Conservation (phyloP, 2,329 filamentous ascomycete species). For the Botrytis hyacinthi region DNA sequence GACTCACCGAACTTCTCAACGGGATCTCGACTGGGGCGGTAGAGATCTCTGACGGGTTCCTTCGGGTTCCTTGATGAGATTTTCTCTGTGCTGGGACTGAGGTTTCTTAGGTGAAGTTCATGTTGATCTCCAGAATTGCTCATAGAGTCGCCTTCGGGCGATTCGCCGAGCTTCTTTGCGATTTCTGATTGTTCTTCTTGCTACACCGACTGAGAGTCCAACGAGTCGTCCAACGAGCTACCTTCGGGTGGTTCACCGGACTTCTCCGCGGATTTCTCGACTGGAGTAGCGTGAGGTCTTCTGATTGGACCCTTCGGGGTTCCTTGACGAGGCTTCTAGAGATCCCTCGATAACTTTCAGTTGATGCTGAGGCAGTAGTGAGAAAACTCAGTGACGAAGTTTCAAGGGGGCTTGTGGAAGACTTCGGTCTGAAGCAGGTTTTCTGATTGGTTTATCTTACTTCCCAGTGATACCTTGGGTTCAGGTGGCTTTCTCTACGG, state of each 20-base stretch:
- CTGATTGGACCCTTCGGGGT: neutral
- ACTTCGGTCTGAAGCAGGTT: slow-evolving; percentile 7
- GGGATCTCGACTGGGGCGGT: neutral
- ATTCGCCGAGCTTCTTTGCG: neutral
- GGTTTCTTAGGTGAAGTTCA: slow-evolving; percentile 8
- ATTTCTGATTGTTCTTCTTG: slow-evolving; percentile 12
- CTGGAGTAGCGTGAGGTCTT: slow-evolving; percentile 4
- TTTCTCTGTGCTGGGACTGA: slow-evolving; percentile 12
- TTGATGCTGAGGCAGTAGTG: slow-evolving; percentile 18
- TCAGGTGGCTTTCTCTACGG: slow-evolving; percentile 5
- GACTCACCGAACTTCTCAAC: neutral
- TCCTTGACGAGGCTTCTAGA: neutral
- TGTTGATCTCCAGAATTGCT: slow-evolving; percentile 1
- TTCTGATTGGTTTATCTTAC: slow-evolving; percentile 2
- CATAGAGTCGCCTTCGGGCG: neutral
- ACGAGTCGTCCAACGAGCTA: neutral
- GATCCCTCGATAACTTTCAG: slow-evolving; percentile 5
- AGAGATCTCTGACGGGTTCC: neutral
- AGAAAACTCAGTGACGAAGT: slow-evolving; percentile 2
- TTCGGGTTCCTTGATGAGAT: slow-evolving; percentile 3
- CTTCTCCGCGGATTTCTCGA: slow-evolving; percentile 8
- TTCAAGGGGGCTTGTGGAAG: slow-evolving; percentile 4
- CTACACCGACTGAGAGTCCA: slow-evolving; percentile 7
- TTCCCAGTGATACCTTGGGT: slow-evolving; percentile 16
- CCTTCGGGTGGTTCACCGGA: neutral